Conservation (phyloP, 208 protist genomes). For the Acanthamoeba lenticulata region DNA sequence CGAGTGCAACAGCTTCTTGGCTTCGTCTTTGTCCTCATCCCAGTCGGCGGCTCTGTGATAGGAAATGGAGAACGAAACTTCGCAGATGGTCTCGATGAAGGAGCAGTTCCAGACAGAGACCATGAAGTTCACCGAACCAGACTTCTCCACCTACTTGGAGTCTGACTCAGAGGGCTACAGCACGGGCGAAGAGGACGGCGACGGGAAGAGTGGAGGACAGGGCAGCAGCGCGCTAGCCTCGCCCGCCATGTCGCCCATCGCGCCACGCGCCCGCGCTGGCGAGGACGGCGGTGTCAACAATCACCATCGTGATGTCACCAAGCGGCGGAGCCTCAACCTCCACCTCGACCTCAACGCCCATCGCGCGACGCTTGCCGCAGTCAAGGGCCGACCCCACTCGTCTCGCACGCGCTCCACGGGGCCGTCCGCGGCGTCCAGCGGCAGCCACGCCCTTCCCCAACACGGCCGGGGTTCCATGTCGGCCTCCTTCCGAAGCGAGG, state of each 20-base stretch:
- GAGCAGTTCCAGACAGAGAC: conserved; percentile 34
- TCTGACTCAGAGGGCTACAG: conserved; percentile 8
- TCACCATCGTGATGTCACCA: neutral
- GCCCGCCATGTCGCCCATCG: conserved; percentile 22
- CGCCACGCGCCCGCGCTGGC: neutral
- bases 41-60: no score
- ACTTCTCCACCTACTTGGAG: conserved; percentile 28
- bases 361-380: neutral
- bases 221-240: conserved; percentile 31
- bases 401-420: neutral
- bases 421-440: neutral
- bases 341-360: neutral
- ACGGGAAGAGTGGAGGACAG: neutral
- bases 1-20: no score
- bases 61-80: conserved; percentile 43
- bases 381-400: neutral
- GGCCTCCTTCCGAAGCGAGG: conserved; percentile 17
- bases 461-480: neutral
- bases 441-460: neutral
- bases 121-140: neutral
- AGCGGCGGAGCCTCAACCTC: conserved; percentile 48
- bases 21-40: neutral
- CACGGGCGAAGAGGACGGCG: neutral
- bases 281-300: neutral
- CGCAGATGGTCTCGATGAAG: conserved; percentile 57